Evolutionary conservation across 768 basidiomycete species (phyloP), one percentile per base, ranked within the genome.

Genomic region (Tylopilus felleus): DNA sequence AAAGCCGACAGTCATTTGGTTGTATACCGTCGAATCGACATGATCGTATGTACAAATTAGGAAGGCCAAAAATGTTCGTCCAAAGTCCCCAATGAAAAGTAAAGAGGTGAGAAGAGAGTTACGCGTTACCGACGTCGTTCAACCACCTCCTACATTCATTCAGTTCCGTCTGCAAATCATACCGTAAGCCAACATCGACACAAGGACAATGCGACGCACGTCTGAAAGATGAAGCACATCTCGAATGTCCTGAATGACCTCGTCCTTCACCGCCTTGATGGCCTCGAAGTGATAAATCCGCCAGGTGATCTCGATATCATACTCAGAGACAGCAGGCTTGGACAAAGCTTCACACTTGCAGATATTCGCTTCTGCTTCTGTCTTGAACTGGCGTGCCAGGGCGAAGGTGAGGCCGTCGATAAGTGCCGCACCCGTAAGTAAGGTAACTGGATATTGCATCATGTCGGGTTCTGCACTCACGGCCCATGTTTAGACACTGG

Each of bases 341-440:
- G 31, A 31, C 9, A 25, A 1, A 17, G 41, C 22, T 6, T 47
- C 31, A n/a, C 53, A 65, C 49, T 21, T 14, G 36, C 63, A 62
- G 5, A 35, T 27, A 1, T 10, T 12, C 1, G 9, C 43, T 9
- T 67, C 65, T 22, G 61, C 63, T 41, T 73, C 66, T 13, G 60
- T 64, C 46, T 72, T 70, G 52, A 75, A 74, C 23, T 73, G 67
- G n/a, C 60, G 44, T 10, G 69, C 65, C 10, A 84, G 65, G 9
- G 74, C 67, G 8, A 70, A 60, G 7, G 75, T 45, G 17, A 83
- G 62, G 4, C 77, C 74, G 2, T 81, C 75, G 8, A 80, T 62
- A 2, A 88, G 60, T 3, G 81, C 80, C 9, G 77, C 75, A 0
- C 74, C 75, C 0, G 85, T 83, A 13, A 87, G 74, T 14, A 81